A percentile compares a stretch with the other conserved stretches of the same genome.
Evolutionary conservation across 306 rosid genomes (phyloP).

Genomic region (Dryas alaskensis): DNA sequence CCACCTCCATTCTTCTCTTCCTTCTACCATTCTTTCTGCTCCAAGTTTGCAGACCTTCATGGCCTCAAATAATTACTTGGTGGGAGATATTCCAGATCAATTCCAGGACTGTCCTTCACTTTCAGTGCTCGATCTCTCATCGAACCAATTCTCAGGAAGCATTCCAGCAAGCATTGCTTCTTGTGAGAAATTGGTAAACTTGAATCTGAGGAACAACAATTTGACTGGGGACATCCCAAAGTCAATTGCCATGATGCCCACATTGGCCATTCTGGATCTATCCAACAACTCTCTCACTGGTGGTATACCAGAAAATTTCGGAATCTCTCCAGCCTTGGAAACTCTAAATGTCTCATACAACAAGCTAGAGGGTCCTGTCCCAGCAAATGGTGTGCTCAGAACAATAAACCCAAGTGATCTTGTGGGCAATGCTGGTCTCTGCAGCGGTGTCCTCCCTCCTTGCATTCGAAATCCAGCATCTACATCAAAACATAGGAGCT

Average conservation of each 20-base stretch:
- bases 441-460: constrained; percentile 72
- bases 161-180: constrained; percentile 84
- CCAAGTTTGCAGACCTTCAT: constrained; percentile 75
- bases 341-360: constrained; percentile 77
- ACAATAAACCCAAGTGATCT: constrained; percentile 80
- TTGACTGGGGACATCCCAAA: constrained; percentile 76
- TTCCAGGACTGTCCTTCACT: constrained; percentile 92
- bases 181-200: constrained; percentile 73
- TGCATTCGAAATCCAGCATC: constrained; percentile 47
- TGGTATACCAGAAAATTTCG: constrained; percentile 74
- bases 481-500: constrained; percentile 39
- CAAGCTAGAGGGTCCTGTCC: constrained; percentile 79
- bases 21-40: constrained; percentile 73
- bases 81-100: constrained; percentile 74
- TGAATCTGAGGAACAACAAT: constrained; percentile 80
- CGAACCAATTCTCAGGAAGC: constrained; percentile 64
- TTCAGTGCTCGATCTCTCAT: constrained; percentile 76
- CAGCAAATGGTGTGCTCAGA: constrained; percentile 71
- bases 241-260: constrained; percentile 65
- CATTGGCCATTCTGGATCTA: constrained; percentile 81
- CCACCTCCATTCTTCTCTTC: constrained; percentile 68
- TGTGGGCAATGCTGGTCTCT: constrained; percentile 69
- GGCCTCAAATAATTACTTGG: constrained; percentile 66
- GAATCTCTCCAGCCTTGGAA: constrained; percentile 87
- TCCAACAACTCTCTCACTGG: constrained; percentile 92